These are phyloP conservation scores for Exophiala xenobiotica DNA, from an alignment of 2,329 filamentous ascomycete genomes.

Conservation along the genomic window DNA sequence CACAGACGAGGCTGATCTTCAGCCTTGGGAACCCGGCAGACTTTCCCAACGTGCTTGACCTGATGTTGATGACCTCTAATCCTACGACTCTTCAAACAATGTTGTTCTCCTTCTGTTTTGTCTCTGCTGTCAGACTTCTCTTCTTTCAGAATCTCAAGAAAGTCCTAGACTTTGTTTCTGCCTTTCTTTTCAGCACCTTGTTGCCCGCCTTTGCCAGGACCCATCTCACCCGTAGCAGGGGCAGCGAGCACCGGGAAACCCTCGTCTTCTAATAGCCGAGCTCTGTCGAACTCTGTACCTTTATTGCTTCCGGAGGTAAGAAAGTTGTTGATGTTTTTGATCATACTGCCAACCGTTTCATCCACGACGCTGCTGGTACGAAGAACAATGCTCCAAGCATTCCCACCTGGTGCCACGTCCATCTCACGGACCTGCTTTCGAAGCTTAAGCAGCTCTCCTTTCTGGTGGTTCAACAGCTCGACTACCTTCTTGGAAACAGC, in stretches of 20 bases:
- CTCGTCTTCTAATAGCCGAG: not conserved
- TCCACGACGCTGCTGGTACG: not conserved
- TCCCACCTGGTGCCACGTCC: not conserved
- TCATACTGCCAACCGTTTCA: not conserved
- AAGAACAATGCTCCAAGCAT: constrained; percentile 4
- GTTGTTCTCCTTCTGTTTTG: not conserved
- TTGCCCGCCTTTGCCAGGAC: no score
- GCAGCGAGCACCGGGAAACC: no score
- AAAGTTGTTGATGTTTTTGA: constrained; percentile 2
- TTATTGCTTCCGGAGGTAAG: not conserved
- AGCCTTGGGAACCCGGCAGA: not conserved
- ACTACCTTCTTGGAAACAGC: not conserved
- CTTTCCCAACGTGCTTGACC: not conserved
- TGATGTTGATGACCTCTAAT: not conserved
- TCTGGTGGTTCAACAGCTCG: not conserved
- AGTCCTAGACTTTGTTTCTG: no score
- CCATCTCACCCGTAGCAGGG: no score
- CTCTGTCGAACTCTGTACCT: not conserved
- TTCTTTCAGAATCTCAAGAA: no score
- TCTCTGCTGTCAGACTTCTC: no score
- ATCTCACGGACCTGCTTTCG: not conserved
- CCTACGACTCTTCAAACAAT: not conserved
- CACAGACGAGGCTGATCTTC: not conserved
- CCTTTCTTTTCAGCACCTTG: no score
- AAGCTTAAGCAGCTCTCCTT: not conserved